Evolutionary conservation across 1,139 yeast species (phyloP), one percentile per base, ranked within the genome.

Genomic region (Magnusiomyces magnusii): DNA sequence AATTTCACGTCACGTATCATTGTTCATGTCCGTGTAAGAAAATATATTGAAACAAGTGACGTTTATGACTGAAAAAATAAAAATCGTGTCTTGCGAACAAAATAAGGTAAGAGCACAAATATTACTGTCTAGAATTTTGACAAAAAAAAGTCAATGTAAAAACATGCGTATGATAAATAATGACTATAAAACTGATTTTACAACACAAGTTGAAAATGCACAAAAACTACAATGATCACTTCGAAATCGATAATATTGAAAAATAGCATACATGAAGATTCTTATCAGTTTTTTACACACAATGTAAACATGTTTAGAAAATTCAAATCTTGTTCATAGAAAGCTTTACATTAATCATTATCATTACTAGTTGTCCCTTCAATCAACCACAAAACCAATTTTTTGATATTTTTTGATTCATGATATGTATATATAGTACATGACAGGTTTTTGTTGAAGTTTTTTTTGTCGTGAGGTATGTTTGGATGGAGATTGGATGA

Each of bases 371-470:
- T 31, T 31, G 36, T 31, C 93, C 99, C 86, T 92, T 93, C 97
- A 97, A 95, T 81, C 95, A 87, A 78, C 99, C 99, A 79, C 92
- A 31, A 31, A 31, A 31, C 36, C 36, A 31, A 27, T 25, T 2
- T 50, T 50, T 50, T 50, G 13, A 21, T 50, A 28, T n/a, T 50
- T 50, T 50, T 28, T 50, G 19, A 50, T 50, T 50, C 53, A 50
- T 50, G 53, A 31, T 50, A 50, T 50, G 36, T 31, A 34, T 50
- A 86, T 81, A 50, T 50, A 50, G 53, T 50, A 50, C 53, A 50
- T 50, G 53, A 50, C 25, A 47, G 31, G 36, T 31, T 28, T 50
- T 50, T n/a, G 39, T 39, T 39, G 17, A 15, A 44, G 23, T 47
- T 24, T 24, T 47, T 47, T 47, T 47, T 50, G 53, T 31, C 36